Evolutionary conservation across 768 basidiomycete genomes (phyloP).

Genomic region (Rubroboletus pulcherrimus): DNA sequence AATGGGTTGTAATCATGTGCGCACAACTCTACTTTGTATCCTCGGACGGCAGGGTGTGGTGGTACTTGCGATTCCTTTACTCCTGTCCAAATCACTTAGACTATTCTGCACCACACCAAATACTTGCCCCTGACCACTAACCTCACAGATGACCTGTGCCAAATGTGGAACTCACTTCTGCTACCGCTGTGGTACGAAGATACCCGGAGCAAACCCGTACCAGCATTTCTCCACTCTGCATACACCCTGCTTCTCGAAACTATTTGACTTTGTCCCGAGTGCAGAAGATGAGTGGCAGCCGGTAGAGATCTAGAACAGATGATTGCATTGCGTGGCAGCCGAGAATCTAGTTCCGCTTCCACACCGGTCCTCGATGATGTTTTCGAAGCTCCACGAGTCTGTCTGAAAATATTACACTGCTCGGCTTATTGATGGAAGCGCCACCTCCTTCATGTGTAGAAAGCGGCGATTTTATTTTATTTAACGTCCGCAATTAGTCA

Average conservation of each 20-base stretch:
- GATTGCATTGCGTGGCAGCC: neutral
- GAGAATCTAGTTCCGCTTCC: neutral
- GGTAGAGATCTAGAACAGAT: slow-evolving; percentile 25
- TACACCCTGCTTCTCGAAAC: slow-evolving; percentile 53
- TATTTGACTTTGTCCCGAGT: slow-evolving; percentile 53
- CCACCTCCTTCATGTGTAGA: no score
- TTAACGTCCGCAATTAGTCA: no score
- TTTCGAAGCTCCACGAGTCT: no score
- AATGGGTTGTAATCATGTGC: slow-evolving; percentile 84
- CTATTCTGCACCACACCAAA: neutral
- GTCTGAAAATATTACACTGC: no score
- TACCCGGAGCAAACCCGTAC: slow-evolving; percentile 55
- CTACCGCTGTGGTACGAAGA: slow-evolving; percentile 65
- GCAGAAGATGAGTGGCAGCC: slow-evolving; percentile 46
- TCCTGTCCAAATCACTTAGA: neutral
- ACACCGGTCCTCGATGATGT: neutral
- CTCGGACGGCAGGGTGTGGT: neutral
- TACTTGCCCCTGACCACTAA: neutral
- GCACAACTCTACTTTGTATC: slow-evolving; percentile 21
- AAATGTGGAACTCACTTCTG: slow-evolving; percentile 78
- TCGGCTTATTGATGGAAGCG: no score
- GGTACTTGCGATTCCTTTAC: neutral
- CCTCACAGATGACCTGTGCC: slow-evolving; percentile 67
- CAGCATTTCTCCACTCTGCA: slow-evolving; percentile 60
- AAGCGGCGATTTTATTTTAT: no score